Base-by-base conservation (phyloP, 2,329 filamentous ascomycete genomes). In the Fusarium sterilihyphosum region DNA sequence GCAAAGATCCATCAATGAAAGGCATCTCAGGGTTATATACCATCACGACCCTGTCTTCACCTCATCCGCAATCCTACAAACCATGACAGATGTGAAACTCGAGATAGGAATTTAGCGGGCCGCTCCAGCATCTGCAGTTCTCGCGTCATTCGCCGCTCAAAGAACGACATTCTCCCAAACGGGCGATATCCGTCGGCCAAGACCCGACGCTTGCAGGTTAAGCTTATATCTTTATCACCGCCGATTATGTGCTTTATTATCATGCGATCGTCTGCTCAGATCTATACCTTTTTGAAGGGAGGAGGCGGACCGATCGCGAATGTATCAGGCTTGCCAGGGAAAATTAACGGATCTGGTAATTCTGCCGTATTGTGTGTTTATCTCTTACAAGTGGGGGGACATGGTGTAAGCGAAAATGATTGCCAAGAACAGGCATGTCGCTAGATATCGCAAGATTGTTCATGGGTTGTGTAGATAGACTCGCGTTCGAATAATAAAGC, bases 71-170 rank as follows among this genome's bases (percentile, higher is more conserved):
- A 2, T 17, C 9, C 43, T 9, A 44, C 17, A 66, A 50, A 49
- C 46, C 50, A 47, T 38, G 56, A 52, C 66, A 67, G 50, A 67
- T 20, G 35, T 50, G 60, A 52, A 63, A 37, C 60, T 74, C 68
- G 60, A 53, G 57, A 70, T 65, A 67, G 61, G 64, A 44, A 70
- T 53, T 67, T 67, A 52, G 70, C 65, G 76, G 76, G 73, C 50
- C 75, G 49, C 40, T 50, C 61, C 41, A 24, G 57, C 33, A 20
- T 49, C 35, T 61, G 50, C 66, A 49, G 22, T 41, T 47, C 64
- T 78, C 68, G 67, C 76, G 76, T 77, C 74, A 78, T 78, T 78
- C 72, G 65, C 60, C 35, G 52, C 52, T 11, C 26, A 44, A 66
- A 75, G 67, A 70, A 74, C 76, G 76, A 77, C 74, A 78, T 77